Percentiles rank a stretch among this genome's conserved stretches.
phyloP scores from a whole-genome alignment of 352 stramenopile genomes.

The Globisporangium viniferum region DNA sequence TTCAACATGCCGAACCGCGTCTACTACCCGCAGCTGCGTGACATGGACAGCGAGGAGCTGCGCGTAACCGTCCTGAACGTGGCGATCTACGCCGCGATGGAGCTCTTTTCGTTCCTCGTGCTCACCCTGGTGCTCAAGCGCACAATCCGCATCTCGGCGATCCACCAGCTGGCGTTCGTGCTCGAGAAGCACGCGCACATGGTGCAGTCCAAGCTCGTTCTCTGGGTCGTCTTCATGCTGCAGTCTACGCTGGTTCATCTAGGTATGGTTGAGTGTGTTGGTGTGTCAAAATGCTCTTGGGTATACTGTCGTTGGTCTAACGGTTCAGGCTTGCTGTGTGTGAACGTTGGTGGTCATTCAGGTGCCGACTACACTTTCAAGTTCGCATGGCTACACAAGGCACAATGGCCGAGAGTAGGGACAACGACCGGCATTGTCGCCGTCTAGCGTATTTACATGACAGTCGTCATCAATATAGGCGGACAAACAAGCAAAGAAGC shows the following conservation, averaged over 20 bases:
- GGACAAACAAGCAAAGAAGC: too few species aligned
- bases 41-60: slow-evolving; percentile 15
- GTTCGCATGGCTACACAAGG: background rate
- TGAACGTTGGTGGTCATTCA: background rate
- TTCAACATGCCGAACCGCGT: slow-evolving; percentile 32
- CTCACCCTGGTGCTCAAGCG: slow-evolving; percentile 23
- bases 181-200: slow-evolving; percentile 31
- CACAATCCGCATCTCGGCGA: slow-evolving; percentile 21
- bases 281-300: too few species aligned
- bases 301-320: too few species aligned
- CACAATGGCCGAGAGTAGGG: too few species aligned
- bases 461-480: too few species aligned
- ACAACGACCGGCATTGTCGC: too few species aligned
- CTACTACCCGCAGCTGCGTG: slow-evolving; percentile 31
- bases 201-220: slow-evolving; percentile 40
- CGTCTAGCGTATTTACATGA: too few species aligned
- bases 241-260: slow-evolving; percentile 38
- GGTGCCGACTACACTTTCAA: background rate
- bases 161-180: slow-evolving; percentile 36
- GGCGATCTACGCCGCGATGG: slow-evolving; percentile 23
- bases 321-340: background rate
- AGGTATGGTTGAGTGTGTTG: slow-evolving; percentile 10
- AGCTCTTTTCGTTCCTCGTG: slow-evolving; percentile 17
- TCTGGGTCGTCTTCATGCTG: slow-evolving; percentile 40
- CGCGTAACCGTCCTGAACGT: slow-evolving; percentile 26